A percentile compares a stretch with the other conserved stretches of the same genome.
phyloP scores from a whole-genome alignment of 495 filamentous ascomycete genomes.

The Neurospora sp. region DNA sequence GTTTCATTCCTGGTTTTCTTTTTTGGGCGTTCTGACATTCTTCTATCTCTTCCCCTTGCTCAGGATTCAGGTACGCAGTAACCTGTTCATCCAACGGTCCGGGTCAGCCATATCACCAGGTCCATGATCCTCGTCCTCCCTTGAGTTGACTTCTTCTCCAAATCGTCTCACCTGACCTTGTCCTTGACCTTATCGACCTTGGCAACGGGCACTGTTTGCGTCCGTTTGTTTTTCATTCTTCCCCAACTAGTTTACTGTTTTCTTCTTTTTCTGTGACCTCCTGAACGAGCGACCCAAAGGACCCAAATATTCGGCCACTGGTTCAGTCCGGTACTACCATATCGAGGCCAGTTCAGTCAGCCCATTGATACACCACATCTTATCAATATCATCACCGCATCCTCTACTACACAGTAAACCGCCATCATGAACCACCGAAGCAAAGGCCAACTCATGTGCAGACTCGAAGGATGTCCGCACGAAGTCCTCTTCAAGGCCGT shows the following conservation, averaged over 20 bases:
- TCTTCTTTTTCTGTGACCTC: background rate
- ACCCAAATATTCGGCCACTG: background rate
- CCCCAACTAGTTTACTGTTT: background rate
- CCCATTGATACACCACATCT: too few species aligned
- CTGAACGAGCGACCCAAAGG: background rate
- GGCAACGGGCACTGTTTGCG: background rate
- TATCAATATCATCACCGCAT: background rate
- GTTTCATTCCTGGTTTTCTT: background rate
- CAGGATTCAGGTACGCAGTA: background rate
- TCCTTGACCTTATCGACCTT: background rate
- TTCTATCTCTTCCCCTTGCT: background rate
- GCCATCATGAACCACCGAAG: background rate
- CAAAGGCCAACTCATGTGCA: slow-evolving; percentile 3
- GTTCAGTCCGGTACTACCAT: background rate
- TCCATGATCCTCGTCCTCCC: background rate
- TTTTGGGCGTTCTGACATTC: background rate
- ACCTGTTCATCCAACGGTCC: background rate
- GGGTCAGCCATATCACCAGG: background rate
- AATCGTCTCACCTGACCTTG: background rate
- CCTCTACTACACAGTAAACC: background rate
- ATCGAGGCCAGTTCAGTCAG: background rate
- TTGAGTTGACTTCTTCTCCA: background rate
- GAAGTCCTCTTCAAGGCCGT: slow-evolving; percentile 16
- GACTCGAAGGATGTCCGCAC: slow-evolving; percentile 14
- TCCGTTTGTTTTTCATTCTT: background rate